A percentile compares a stretch with the other conserved stretches of the same genome.
phyloP scores from a whole-genome alignment of 495 filamentous ascomycete genomes.

The Friedmanniomyces simplex region DNA sequence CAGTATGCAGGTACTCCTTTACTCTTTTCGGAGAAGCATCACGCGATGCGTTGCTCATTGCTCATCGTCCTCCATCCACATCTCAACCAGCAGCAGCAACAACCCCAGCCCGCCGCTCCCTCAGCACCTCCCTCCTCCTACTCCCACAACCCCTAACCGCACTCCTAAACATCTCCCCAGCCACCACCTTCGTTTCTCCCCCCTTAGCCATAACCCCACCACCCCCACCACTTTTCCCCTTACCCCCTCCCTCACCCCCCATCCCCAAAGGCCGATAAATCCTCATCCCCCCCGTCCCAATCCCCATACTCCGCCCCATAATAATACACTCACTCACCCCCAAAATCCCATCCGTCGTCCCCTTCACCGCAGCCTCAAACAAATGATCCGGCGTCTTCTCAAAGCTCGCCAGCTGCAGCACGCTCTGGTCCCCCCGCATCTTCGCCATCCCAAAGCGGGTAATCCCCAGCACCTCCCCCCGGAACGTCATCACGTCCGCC shows the following conservation, averaged over 20 bases:
- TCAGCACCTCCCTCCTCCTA: not conserved
- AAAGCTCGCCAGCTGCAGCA: constrained; percentile 90
- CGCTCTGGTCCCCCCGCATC: constrained; percentile 70
- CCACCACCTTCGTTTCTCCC: not conserved
- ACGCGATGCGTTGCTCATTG: too few species aligned
- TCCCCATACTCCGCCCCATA: constrained; percentile 83
- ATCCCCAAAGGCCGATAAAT: constrained; percentile 68
- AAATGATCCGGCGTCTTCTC: constrained; percentile 98
- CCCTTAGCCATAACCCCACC: too few species aligned
- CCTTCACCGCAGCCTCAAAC: constrained; percentile 84
- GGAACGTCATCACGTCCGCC: constrained; percentile 99
- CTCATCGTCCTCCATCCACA: too few species aligned
- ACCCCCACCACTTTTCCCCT: not conserved
- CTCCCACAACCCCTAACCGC: not conserved
- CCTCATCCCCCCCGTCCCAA: constrained; percentile 88
- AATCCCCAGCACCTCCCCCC: constrained; percentile 94
- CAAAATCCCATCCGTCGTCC: constrained; percentile 80
- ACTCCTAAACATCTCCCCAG: not conserved
- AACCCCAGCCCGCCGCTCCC: not conserved
- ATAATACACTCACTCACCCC: constrained; percentile 97
- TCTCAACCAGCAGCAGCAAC: not conserved
- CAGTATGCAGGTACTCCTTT: too few species aligned
- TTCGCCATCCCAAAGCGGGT: constrained; percentile 93
- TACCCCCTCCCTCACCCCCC: constrained; percentile 38
- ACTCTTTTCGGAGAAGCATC: too few species aligned